Evolutionary conservation across 164 flowering plant genomes (phyloP), one percentile per base, ranked within the genome.

Genomic region (Pachysandra terminalis): DNA sequence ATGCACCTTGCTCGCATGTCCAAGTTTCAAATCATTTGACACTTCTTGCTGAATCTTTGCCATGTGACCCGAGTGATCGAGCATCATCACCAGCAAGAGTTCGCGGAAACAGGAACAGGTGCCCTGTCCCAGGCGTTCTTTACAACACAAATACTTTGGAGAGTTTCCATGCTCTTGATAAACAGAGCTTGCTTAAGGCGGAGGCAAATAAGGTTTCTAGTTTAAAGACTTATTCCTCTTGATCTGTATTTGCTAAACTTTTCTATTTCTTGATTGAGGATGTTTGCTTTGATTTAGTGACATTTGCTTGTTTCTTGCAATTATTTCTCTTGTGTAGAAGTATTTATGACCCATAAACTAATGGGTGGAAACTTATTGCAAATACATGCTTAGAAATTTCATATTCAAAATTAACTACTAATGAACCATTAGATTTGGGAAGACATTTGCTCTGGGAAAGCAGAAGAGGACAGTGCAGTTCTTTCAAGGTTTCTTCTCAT

Each of bases 131-230:
- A 2, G 99, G 99, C 26, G 82, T 68, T 37, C 89, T 95, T 40
- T 89, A 85, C 79, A 95, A 95, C 75, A 87, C 89, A 41, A 95
- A 95, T 74, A 95, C 97, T 4, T 35, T 88, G 68, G 99, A 95
- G 74, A 85, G 88, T 64, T 95, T 85, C 71, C 80, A 74, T 64
- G 82, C 85, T 26, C 86, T 90, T 73, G 96, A 92, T 71, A 88
- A 81, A 56, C 83, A 80, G 73, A 75, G 80, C 66, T 79, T 95
- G 74, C 75, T 95, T 32, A 85, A 81, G 68, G 84, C 73, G 22
- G 98, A 90, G 81, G 97, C 95, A 66, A 75, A 80, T 69, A 92
- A 92, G 93, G 99, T 92, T 76, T 25, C 17, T 59, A n/a, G 7
- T 58, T 51, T 13, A 26, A 14, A 27, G 24, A 65, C 17, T n/a